Conservation (phyloP, 2,329 filamentous ascomycete species). For the Diaporthe citrichinensis region DNA sequence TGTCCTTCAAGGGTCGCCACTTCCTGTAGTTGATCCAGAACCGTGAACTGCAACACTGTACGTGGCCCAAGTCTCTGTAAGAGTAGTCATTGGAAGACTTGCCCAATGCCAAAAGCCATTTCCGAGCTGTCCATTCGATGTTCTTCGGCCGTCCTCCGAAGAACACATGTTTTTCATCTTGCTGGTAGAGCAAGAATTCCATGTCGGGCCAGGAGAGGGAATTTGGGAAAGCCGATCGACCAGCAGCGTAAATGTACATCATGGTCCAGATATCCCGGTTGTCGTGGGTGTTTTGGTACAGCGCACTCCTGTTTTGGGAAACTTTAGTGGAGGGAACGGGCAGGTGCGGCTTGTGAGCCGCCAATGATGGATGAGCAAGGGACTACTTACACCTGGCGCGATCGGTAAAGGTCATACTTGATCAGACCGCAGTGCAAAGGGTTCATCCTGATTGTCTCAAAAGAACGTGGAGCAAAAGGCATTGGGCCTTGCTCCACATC, state of each 20-base stretch:
- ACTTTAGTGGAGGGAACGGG: background rate
- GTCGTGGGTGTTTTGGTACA: background rate
- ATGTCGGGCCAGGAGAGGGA: constrained; percentile 14
- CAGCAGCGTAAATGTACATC: constrained; percentile 23
- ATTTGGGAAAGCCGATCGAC: constrained; percentile 14
- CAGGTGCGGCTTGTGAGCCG: no score
- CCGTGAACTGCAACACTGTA: background rate
- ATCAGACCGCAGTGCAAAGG: constrained; percentile 9
- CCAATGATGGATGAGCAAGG: background rate
- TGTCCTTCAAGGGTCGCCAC: constrained; percentile 27
- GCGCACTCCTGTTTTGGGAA: background rate
- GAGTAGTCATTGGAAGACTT: background rate
- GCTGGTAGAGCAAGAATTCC: constrained; percentile 13
- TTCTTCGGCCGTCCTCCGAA: constrained; percentile 6
- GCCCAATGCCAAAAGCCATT: constrained; percentile 22
- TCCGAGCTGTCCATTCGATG: constrained; percentile 7
- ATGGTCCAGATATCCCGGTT: constrained; percentile 17
- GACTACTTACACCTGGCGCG: constrained; percentile 3
- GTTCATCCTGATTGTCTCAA: background rate
- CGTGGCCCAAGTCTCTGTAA: constrained; percentile 9
- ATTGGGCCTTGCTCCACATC: background rate
- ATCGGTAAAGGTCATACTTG: constrained; percentile 6
- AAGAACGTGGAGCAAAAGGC: background rate
- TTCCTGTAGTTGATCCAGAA: background rate
- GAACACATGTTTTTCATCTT: constrained; percentile 2